These are phyloP conservation scores for Exophiala spinifera DNA, from an alignment of 2,329 filamentous ascomycete species.

Conservation along the genomic window DNA sequence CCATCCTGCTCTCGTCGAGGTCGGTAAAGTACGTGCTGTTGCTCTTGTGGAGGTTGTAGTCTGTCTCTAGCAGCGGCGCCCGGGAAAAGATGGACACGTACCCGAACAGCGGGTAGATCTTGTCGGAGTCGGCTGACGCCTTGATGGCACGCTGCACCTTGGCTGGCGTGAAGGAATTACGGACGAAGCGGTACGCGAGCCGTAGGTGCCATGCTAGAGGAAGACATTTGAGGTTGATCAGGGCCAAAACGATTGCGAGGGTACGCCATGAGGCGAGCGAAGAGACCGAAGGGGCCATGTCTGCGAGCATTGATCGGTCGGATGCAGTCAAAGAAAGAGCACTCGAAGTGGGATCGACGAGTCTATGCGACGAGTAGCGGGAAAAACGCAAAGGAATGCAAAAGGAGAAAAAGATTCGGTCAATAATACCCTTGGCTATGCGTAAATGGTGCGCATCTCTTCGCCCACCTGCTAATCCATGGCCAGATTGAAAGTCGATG, in stretches of 20 bases:
- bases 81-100: constrained; percentile 65
- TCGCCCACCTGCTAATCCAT: neutral
- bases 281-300: constrained; percentile 11
- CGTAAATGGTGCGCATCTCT: neutral
- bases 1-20: constrained; percentile 68
- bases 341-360: no score
- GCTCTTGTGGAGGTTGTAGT: constrained; percentile 70
- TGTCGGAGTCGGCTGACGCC: constrained; percentile 32
- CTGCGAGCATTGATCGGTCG: neutral
- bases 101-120: constrained; percentile 64
- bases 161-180: constrained; percentile 52
- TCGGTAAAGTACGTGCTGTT: constrained; percentile 58
- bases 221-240: constrained; percentile 70
- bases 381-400: neutral
- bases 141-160: constrained; percentile 40
- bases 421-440: neutral
- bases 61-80: constrained; percentile 71
- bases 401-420: neutral
- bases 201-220: constrained; percentile 73
- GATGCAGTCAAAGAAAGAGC: no score
- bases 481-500: neutral
- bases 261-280: constrained; percentile 34
- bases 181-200: constrained; percentile 56
- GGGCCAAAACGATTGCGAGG: constrained; percentile 50
- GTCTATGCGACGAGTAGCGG: neutral